These are phyloP conservation scores for Glomus cerebriforme DNA, from an alignment of 192 early-diverging fungal genomes.

Conservation along the genomic window DNA sequence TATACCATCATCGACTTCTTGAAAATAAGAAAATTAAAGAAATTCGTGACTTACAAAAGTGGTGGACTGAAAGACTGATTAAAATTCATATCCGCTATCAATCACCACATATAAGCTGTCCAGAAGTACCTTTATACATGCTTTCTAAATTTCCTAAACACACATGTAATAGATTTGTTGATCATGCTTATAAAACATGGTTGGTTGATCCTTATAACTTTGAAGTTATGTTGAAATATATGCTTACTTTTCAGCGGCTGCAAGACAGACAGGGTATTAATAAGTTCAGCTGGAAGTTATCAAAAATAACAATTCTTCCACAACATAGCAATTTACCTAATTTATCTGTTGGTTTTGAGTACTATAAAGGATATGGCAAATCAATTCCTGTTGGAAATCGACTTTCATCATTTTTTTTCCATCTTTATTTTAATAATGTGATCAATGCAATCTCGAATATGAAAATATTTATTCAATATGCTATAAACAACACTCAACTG, in stretches of 20 bases:
- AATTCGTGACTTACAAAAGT: neutral
- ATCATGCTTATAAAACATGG: neutral
- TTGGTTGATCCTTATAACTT: constrained; percentile 30
- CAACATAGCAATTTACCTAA: too few species aligned
- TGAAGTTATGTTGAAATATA: constrained; percentile 37
- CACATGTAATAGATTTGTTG: neutral
- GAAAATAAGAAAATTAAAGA: neutral
- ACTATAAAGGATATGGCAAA: neutral
- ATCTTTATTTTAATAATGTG: neutral
- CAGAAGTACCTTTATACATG: neutral
- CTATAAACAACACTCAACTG: neutral
- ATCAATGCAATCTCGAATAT: neutral
- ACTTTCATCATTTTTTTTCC: neutral
- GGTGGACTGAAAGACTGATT: constrained; percentile 13
- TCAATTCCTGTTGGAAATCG: neutral
- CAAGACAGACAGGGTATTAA: neutral
- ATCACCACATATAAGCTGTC: constrained; percentile 7
- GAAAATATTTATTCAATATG: neutral
- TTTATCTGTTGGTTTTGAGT: constrained; percentile 6
- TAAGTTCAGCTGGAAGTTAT: neutral
- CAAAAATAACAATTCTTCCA: neutral
- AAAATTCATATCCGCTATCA: constrained; percentile 14
- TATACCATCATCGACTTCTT: neutral
- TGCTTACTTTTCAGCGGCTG: constrained; percentile 4
- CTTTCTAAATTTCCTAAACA: neutral